A percentile compares a stretch with the other conserved stretches of the same genome.
phyloP scores from a whole-genome alignment of 2,329 filamentous ascomycete genomes.

The Colletotrichum ledebouriae region DNA sequence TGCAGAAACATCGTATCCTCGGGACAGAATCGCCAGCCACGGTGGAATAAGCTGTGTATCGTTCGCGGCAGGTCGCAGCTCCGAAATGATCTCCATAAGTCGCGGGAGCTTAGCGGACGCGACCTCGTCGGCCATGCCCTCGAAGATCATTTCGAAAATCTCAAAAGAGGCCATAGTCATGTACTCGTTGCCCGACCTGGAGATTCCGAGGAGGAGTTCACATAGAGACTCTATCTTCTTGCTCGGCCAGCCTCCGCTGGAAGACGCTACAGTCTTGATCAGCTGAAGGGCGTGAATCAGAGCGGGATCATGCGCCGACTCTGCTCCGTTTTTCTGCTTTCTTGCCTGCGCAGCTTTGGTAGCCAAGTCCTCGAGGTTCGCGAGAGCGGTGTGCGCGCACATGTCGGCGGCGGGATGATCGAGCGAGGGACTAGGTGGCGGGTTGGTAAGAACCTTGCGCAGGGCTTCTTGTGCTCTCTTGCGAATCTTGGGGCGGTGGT shows the following conservation, averaged over 20 bases:
- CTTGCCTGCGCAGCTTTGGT: conserved; percentile 71
- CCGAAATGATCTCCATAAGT: conserved; percentile 90
- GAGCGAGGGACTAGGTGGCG: conserved; percentile 90
- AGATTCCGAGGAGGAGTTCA: conserved; percentile 89
- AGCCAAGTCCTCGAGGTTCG: conserved; percentile 82
- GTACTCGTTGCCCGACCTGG: conserved; percentile 91
- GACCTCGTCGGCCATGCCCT: conserved; percentile 88
- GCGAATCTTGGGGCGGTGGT: conserved; percentile 91
- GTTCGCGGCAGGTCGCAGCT: conserved; percentile 90
- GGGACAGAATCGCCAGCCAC: conserved; percentile 95
- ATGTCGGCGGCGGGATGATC: conserved; percentile 97
- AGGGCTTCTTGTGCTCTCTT: conserved; percentile 94
- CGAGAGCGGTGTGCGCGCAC: conserved; percentile 92
- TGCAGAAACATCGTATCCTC: conserved; percentile 93
- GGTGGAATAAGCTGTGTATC: conserved; percentile 95
- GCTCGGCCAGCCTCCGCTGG: conserved; percentile 94
- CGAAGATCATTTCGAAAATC: conserved; percentile 97
- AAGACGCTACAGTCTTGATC: conserved; percentile 88
- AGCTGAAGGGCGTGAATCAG: conserved; percentile 94
- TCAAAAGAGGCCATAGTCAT: conserved; percentile 97
- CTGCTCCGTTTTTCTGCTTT: conserved; percentile 73
- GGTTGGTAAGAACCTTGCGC: conserved; percentile 83
- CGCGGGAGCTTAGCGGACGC: conserved; percentile 91
- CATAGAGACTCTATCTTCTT: conserved; percentile 94
- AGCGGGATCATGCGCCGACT: conserved; percentile 79